Evolutionary conservation across 306 rosid genomes (phyloP), one percentile per base, ranked within the genome.

Genomic region (Vachellia pachyceras): DNA sequence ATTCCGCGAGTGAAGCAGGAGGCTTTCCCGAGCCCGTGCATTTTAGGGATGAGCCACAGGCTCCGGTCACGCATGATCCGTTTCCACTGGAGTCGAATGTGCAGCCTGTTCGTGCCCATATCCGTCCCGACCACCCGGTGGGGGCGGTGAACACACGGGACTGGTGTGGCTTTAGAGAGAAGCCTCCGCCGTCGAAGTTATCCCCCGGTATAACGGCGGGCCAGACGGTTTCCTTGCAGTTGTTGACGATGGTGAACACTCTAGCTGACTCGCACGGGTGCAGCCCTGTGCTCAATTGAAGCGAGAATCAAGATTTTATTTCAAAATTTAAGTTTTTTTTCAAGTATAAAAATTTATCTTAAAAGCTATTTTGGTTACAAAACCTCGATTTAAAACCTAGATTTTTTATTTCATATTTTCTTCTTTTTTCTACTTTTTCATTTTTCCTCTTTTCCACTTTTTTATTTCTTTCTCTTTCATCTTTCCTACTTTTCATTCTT

Each of bases 101-200:
- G 92, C 99, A 95, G 0, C 99, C 97, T 2, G 94, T 93, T 81
- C 99, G 88, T 17, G 94, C 97, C 97, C 97, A 95, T 13, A 95
- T 91, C n/a, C 99, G 83, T 3, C 99, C 99, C 0, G 86, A 78
- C 99, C 99, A 95, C 0, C 90, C 73, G 0, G 88, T 79, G 3
- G 97, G 97, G 15, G 97, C 97, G 0, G 89, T 93, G 84, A 83
- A 83, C 3, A 91, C 89, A 0, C 49, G 9, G 17, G 97, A 85
- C 22, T 95, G 92, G 9, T 92, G 91, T 2, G 84, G 87, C 68
- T 95, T 93, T 5, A 95, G 85, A 3, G 29, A 61, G 35, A 92
- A 95, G 0, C 99, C 99, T 39, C 97, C 97, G 3, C 96, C 97
- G 29, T 90, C 76, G 84, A 95, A 95, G 71, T 81, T 46, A 3